phyloP scores from a whole-genome alignment of 73 alveolate genomes.

The Effrenium voratum region DNA sequence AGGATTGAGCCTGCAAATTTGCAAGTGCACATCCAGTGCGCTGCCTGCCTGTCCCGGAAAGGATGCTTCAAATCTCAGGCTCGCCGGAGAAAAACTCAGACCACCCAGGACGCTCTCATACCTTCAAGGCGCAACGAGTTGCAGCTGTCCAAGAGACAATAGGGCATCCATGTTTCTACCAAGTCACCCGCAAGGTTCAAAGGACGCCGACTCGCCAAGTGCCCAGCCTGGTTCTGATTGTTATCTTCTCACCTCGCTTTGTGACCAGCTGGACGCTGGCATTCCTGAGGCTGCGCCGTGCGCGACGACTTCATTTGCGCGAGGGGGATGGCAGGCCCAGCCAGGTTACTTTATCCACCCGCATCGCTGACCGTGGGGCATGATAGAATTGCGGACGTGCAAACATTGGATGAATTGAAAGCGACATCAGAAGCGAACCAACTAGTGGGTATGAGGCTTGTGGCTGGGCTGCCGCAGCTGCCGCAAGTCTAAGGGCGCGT shows the following conservation, averaged over 20 bases:
- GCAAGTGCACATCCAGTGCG: not conserved
- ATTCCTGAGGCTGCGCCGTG: conserved; percentile 36
- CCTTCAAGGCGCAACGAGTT: not conserved
- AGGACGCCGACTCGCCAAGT: not conserved
- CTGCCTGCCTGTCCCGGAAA: conserved; percentile 69
- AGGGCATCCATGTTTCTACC: not conserved
- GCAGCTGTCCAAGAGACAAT: too few relatives aligned
- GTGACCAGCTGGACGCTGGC: conserved; percentile 86
- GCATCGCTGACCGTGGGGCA: too few relatives aligned
- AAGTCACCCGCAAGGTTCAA: not conserved
- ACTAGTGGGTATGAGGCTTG: not conserved
- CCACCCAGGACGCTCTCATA: conserved; percentile 93
- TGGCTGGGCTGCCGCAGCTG: not conserved
- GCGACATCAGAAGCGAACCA: not conserved
- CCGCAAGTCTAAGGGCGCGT: not conserved
- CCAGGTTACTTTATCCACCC: too few relatives aligned
- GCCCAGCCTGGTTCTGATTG: conserved; percentile 51
- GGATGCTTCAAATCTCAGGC: conserved; percentile 80
- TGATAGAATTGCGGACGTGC: too few relatives aligned
- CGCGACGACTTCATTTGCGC: not conserved
- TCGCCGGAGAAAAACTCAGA: conserved; percentile 73
- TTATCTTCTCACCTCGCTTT: conserved; percentile 80
- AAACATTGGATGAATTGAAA: not conserved
- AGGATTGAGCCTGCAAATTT: not conserved
- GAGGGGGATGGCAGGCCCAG: too few relatives aligned